phyloP scores from a whole-genome alignment of 2,329 filamentous ascomycete genomes.

The Drechslerella coelobrocha region DNA sequence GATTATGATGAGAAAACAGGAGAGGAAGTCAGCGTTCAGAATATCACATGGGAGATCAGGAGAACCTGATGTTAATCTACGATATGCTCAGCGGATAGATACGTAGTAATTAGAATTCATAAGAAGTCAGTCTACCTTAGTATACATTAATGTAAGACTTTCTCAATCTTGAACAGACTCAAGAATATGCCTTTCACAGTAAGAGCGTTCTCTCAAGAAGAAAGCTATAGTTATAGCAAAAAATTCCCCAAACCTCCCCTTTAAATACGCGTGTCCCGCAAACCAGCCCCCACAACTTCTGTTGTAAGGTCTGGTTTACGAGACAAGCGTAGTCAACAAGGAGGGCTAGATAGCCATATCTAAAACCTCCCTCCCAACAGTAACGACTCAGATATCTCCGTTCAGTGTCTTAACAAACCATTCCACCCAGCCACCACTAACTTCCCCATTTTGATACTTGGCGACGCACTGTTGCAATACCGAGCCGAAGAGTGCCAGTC shows the following conservation, averaged over 20 bases:
- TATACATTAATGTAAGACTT: too few species aligned
- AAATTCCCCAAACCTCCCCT: background rate
- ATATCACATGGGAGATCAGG: conserved; percentile 83
- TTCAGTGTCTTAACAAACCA: conserved; percentile 31
- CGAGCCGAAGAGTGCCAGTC: conserved; percentile 20
- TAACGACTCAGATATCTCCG: conserved; percentile 22
- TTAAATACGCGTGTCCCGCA: background rate
- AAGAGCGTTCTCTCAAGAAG: background rate
- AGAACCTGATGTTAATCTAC: conserved; percentile 65
- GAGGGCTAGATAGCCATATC: background rate
- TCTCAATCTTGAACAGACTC: too few species aligned
- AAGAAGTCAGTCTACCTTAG: too few species aligned
- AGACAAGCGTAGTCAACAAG: conserved; percentile 3
- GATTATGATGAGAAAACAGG: conserved; percentile 95
- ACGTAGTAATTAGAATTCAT: too few species aligned
- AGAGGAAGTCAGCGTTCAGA: conserved; percentile 91
- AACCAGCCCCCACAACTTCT: conserved; percentile 4
- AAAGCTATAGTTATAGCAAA: background rate
- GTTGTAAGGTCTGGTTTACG: conserved; percentile 10
- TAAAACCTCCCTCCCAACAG: background rate
- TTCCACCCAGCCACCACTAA: conserved; percentile 31
- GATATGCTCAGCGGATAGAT: too few species aligned
- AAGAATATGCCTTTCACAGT: background rate
- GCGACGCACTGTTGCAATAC: conserved; percentile 23
- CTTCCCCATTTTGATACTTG: conserved; percentile 11